Conservation (phyloP, 2,329 filamentous ascomycete species). For the Drechslerella stenobrocha region DNA sequence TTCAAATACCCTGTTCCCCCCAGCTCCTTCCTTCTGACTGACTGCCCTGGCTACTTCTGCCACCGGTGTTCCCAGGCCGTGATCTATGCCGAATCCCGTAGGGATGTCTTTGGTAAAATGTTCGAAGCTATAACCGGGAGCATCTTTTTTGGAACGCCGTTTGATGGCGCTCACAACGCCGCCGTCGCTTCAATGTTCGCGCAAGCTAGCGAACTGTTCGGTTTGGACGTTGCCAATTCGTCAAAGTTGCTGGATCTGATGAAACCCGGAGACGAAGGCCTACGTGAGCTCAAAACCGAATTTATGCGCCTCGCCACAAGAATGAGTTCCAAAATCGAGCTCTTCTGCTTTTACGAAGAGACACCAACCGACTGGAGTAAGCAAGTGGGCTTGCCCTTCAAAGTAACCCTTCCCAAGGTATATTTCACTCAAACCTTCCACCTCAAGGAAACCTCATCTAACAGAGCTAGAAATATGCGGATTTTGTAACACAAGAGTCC, state of each 20-base stretch:
- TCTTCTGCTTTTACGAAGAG: conserved; percentile 58
- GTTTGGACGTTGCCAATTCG: conserved; percentile 52
- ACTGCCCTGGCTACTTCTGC: not conserved
- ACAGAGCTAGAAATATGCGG: conserved; percentile 54
- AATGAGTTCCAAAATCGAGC: conserved; percentile 55
- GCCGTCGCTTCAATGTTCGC: conserved; percentile 56
- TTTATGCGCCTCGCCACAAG: conserved; percentile 56
- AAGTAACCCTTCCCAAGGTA: not conserved
- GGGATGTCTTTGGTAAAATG: conserved; percentile 56
- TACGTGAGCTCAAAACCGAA: conserved; percentile 56
- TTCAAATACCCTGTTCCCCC: not conserved
- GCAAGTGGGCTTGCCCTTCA: conserved; percentile 55
- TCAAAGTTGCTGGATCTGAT: conserved; percentile 57
- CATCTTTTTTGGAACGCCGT: conserved; percentile 58
- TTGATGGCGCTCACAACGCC: conserved; percentile 56
- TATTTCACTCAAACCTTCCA: not conserved
- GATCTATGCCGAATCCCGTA: conserved; percentile 54
- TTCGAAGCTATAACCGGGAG: conserved; percentile 57
- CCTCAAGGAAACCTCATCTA: no score
- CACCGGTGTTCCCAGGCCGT: conserved; percentile 23
- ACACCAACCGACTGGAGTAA: conserved; percentile 56
- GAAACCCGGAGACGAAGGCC: conserved; percentile 56
- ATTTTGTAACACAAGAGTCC: conserved; percentile 57
- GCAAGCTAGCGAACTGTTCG: conserved; percentile 54
- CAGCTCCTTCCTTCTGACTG: not conserved